Base-by-base conservation (phyloP, 768 basidiomycete species). In the Sporobolomyces roseus region DNA sequence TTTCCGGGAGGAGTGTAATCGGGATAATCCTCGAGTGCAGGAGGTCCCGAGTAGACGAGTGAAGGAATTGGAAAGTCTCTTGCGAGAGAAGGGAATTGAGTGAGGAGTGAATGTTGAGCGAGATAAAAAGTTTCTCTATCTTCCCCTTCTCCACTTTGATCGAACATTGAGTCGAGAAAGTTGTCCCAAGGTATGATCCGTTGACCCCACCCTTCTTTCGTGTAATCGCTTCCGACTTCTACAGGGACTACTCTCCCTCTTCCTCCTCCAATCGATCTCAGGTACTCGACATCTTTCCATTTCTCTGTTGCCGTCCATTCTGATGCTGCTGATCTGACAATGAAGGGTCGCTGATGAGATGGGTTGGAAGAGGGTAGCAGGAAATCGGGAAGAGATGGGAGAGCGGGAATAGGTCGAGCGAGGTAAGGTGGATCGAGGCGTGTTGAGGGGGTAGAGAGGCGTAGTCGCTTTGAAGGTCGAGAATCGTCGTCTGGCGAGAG, bases 151-250 rank as follows among this genome's bases (percentile, higher is more conserved):
- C 38, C 17, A 17, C 17, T 41, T 9, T 53, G 13, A 23, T 33
- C 16, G 58, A 60, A 60, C 30, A 32, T 48, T 67, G 80, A 78
- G 65, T 80, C 73, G 10, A 97, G 81, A 77, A 98, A 93, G 2
- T 81, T 82, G 41, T 88, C 85, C 86, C 91, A 96, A 27, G 77
- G 74, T 78, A 96, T 84, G 61, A 98, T 80, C 71, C 79, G 79
- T 77, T 94, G 94, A 1, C 83, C 83, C 96, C 96, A 99, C 52
- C 84, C 84, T 27, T 84, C 84, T 16, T 82, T 80, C 33, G 90
- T 85, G 78, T 98, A 98, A 76, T 93, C 88, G 38, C 79, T 78
- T 19, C 94, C 94, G 23, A 96, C 79, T 79, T 98, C 94, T 10
- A 98, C 87, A 8, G 94, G 96, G 1, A 98, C 88, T 7, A 90